Base-by-base conservation (phyloP, 805 yeast species). In the Wickerhamiella allomyrinae region DNA sequence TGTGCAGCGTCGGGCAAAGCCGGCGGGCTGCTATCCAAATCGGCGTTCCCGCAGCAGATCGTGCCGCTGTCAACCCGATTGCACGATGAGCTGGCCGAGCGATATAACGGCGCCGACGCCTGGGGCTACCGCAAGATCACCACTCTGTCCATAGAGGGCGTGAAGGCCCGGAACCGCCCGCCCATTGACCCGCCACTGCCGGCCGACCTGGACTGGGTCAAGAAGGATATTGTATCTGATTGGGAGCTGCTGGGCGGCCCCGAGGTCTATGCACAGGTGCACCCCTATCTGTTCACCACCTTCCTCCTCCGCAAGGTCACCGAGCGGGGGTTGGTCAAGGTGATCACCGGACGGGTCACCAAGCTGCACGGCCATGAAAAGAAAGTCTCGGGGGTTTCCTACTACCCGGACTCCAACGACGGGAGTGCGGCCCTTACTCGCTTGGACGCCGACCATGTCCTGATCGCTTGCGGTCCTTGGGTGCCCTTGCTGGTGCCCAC, bases 1-100 rank as follows among this genome's bases (percentile, higher is more conserved):
- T 94, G 95, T 41, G 97, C 95, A 38, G 97, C 98, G 15, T 74
- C 85, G 34, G 98, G 98, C 42, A 91, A 89, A 55, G 97, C 98
- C 6, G 98, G 97, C 36, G 98, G 98, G 0, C 67, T 89, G 39
- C 63, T 89, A 40, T 96, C 97, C 1, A 70, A 82, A 19, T 87
- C 96, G 94, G 97, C 97, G 0, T 91, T 91, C 60, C 98, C 98
- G 0, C 86, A 80, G 52, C 95, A 84, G 59, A 75, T 89, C 40
- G 97, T 86, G 7, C 91, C 94, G 0, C 66, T 89, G 42, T 79
- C 93, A 38, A 91, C 86, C 63, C 72, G 74, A 49, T 68, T 89
- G 47, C 98, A 89, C 63, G 84, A 79, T 54, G 79, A 86, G 45
- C 68, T 89, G 36, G 74, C 94, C 7, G 76, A 78, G 45, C 70